Evolutionary conservation across 768 basidiomycete species (phyloP), one percentile per base, ranked within the genome.

Genomic region (Solioccasus polychromus): DNA sequence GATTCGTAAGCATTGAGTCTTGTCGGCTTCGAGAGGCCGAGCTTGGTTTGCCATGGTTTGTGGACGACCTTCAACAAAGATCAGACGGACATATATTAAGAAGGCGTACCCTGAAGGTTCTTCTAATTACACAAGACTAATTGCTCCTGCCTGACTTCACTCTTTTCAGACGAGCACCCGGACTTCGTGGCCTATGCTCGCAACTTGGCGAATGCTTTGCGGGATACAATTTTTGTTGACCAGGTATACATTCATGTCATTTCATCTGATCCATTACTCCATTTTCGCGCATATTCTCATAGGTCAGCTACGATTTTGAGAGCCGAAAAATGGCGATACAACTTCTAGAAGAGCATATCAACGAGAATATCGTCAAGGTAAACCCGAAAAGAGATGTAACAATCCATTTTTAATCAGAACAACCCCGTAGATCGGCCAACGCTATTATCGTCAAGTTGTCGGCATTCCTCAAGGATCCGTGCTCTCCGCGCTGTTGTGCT

Each of bases 391-490:
- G 15, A 23, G 5, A 4, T 36, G 12, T 26, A 18, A 8, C 11
- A 20, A 20, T 17, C 24, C 3, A 17, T 52, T 38, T 48, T 30
- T 34, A 34, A 50, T 26, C 30, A 25, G 30, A n/a, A 20, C 26
- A 14, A 11, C 25, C 7, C 35, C 29, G 18, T 52, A 95, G 92
- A 92, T 96, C 42, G 89, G 88, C 2, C 56, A 68, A n/a, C 67
- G 77, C 32, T 91, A 85, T 59, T 95, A 86, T 61, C 82, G 86
- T 11, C 96, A 99, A 64, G 79, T 77, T n/a, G 79, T 90, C 23
- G 96, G 96, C 3, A 99, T 99, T 19, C 95, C 96, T 1, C 96
- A 99, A 65, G 96, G 96, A 18, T 97, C 94, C 3, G 82, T 93
- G 15, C 69, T 98, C n/a, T 96, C 93, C 7, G 78, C 88, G 0